Conservation (phyloP, 1,284 basidiomycete species). For the Malassezia caprae region DNA sequence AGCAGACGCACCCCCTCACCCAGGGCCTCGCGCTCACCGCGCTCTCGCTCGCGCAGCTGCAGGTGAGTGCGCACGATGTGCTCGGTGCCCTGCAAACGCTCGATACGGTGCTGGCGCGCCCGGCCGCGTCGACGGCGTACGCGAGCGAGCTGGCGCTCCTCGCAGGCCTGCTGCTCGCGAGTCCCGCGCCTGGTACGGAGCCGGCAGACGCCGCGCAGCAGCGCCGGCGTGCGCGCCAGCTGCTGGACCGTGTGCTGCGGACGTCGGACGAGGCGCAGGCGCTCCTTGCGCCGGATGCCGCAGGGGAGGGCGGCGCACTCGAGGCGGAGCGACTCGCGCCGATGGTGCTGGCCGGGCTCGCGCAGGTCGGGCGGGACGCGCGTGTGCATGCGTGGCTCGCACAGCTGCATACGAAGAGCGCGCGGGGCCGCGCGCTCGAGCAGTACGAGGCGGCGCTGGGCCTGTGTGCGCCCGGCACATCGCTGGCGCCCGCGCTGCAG, state of each 20-base stretch:
- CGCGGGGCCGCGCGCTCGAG: conserved; percentile 19
- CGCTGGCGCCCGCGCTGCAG: conserved; percentile 24
- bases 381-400: conserved; percentile 12
- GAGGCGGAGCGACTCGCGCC: conserved; percentile 26
- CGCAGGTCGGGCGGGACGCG: conserved; percentile 6
- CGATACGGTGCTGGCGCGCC: conserved; percentile 27
- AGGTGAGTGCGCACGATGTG: conserved; percentile 30
- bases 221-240: conserved; percentile 29
- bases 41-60: conserved; percentile 42
- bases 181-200: conserved; percentile 33
- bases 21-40: conserved; percentile 33
- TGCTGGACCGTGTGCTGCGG: conserved; percentile 37
- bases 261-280: conserved; percentile 28
- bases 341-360: conserved; percentile 2
- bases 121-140: conserved; percentile 20
- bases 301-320: conserved; percentile 15
- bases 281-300: conserved; percentile 19
- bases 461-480: conserved; percentile 15
- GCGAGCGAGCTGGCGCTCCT: conserved; percentile 35
- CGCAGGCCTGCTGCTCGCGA: conserved; percentile 30
- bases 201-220: conserved; percentile 22
- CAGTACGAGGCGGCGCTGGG: conserved; percentile 25
- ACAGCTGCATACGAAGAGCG: conserved; percentile 5
- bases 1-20: conserved; percentile 17
- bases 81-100: conserved; percentile 38